A percentile compares a stretch with the other conserved stretches of the same genome.
These are phyloP conservation scores for Epichloe gansuensis DNA, from an alignment of 2,329 filamentous ascomycete species.

Conservation along the genomic window DNA sequence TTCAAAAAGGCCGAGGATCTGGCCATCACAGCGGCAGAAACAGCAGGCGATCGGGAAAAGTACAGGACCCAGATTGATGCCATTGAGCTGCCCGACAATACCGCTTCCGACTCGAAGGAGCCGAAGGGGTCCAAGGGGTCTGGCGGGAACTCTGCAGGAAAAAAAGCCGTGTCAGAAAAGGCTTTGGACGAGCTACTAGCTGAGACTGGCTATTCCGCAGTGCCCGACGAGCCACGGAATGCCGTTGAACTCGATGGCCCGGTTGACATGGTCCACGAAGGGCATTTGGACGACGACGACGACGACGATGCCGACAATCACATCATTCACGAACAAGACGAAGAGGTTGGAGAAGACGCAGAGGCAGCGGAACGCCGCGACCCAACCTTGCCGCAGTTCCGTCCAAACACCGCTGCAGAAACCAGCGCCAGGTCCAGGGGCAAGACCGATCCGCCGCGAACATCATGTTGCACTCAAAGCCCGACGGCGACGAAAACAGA, in stretches of 20 bases:
- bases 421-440: slow-evolving; percentile 8
- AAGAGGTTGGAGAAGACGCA: slow-evolving; percentile 13
- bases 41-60: slow-evolving; percentile 46
- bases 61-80: slow-evolving; percentile 36
- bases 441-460: background rate
- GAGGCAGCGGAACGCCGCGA: slow-evolving; percentile 28
- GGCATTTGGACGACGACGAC: slow-evolving; percentile 5
- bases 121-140: background rate
- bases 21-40: slow-evolving; percentile 53
- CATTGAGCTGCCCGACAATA: slow-evolving; percentile 21
- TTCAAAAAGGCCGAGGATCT: slow-evolving; percentile 73
- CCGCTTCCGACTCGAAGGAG: background rate
- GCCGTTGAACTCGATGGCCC: slow-evolving; percentile 20
- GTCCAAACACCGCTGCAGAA: slow-evolving; percentile 35
- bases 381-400: slow-evolving; percentile 56
- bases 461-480: background rate
- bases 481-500: slow-evolving; percentile 11
- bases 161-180: slow-evolving; percentile 11
- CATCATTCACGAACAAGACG: background rate
- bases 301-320: background rate
- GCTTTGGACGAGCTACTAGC: slow-evolving; percentile 26
- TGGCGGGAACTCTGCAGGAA: background rate
- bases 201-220: slow-evolving; percentile 32
- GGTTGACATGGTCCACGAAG: slow-evolving; percentile 13
- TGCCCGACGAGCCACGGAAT: slow-evolving; percentile 18